Base-by-base conservation (phyloP, 2,329 filamentous ascomycete genomes). In the Penicillium corylophilum region DNA sequence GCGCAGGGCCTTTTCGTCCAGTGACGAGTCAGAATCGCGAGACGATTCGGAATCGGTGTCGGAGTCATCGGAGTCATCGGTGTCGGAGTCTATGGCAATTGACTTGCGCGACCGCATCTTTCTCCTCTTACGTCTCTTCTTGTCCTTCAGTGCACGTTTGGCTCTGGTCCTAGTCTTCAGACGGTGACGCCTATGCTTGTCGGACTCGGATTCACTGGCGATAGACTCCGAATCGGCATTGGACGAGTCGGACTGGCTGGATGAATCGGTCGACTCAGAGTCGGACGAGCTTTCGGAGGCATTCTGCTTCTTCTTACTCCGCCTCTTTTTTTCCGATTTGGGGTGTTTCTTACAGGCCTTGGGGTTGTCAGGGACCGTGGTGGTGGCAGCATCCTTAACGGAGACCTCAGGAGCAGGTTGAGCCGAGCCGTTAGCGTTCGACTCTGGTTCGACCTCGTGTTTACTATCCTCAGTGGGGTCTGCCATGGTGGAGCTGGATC, bases 31-130 rank as follows among this genome's bases (percentile, higher is more conserved):
- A 2, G 57, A 57, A 10, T 69, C 66, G 3, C 62, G 59, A 10
- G 65, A 64, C 3, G 56, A 50, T 2, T 66, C 67, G 0, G 60
- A 62, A 20, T 68, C 67, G 0, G 63, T 53, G 16, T 65, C 66
- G 0, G 64, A 55, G 12, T 68, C 59, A 3, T 49, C 47, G 5
- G 53, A 42, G 4, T 57, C 55, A 18, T 60, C 51, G 1, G 52
- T 45, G 9, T 51, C 50, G 9, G 56, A 51, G 16, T 51, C 53
- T 13, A 51, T 44, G 1, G 31, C 39, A 3, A 20, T 68, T 53
- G 57, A 63, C 63, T 63, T 71, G 67, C 63, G 69, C 7, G 69
- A 59, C 51, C 70, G 73, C 39, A 67, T 63, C 63, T 73, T 77
- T 38, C 69, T 71, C 63, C 74, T 70, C 45, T 59, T 62, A 9